Evolutionary conservation across 495 filamentous ascomycete genomes (phyloP).

Genomic region (Aspergillus cristatus): DNA sequence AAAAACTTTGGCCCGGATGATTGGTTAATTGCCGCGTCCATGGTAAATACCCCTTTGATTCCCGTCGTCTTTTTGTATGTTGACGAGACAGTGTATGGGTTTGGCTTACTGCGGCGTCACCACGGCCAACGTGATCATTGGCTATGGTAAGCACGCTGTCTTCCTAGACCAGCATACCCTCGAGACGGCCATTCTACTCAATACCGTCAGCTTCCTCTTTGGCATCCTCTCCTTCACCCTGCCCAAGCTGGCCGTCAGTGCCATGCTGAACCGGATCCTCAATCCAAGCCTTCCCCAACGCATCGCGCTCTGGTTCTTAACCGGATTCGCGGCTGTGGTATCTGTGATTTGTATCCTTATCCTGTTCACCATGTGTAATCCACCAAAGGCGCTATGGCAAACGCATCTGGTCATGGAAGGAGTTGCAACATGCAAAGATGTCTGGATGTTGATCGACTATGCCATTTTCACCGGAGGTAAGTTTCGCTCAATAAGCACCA

Average conservation of each 20-base stretch:
- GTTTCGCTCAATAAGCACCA: not conserved
- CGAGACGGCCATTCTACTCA: slow-evolving; percentile 14
- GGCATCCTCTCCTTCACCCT: slow-evolving; percentile 20
- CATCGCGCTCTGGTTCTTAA: slow-evolving; percentile 12
- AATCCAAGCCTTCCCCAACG: slow-evolving; percentile 14
- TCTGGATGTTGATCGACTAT: slow-evolving; percentile 27
- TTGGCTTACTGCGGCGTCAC: slow-evolving; percentile 14
- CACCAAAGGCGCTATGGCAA: slow-evolving; percentile 13
- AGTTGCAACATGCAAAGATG: slow-evolving; percentile 19
- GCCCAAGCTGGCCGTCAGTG: slow-evolving; percentile 20
- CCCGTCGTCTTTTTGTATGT: no score
- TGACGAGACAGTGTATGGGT: slow-evolving; percentile 1
- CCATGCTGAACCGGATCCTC: slow-evolving; percentile 18
- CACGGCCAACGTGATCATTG: slow-evolving; percentile 10
- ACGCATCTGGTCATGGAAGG: slow-evolving; percentile 2
- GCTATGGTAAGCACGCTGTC: slow-evolving; percentile 14
- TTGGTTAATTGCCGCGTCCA: slow-evolving; percentile 35
- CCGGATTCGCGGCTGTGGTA: slow-evolving; percentile 7
- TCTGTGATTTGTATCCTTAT: slow-evolving; percentile 16
- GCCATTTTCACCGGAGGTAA: slow-evolving; percentile 29
- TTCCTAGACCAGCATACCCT: slow-evolving; percentile 3
- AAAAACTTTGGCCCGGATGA: slow-evolving; percentile 42
- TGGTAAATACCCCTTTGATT: slow-evolving; percentile 18
- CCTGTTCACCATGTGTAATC: slow-evolving; percentile 17
- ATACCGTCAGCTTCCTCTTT: slow-evolving; percentile 15